Base-by-base conservation (phyloP, 2,329 filamentous ascomycete genomes). In the Colletotrichum zoysiae region DNA sequence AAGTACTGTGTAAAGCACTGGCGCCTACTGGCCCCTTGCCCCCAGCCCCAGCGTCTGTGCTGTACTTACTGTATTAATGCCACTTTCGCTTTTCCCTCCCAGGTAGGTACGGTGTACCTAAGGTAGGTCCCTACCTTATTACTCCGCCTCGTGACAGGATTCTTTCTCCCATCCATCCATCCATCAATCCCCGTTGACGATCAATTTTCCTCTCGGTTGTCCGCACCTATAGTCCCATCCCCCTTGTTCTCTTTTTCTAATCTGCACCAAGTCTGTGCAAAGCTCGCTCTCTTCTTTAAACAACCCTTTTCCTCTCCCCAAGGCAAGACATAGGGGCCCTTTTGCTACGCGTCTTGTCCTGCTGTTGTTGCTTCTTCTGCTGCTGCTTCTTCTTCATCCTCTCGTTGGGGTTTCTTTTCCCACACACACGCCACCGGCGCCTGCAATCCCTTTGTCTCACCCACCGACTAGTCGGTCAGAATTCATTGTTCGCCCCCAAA, bases 71-170 rank as follows among this genome's bases (percentile, higher is more conserved):
- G 59, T 60, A 70, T 70, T 48, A 48, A 48, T 23, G 46, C 4
- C 20, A 46, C 44, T 46, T 66, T 65, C 55, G 56, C 69, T 60
- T 71, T 62, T 20, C 8, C 42, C 18, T 42, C 42, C 18, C 18
- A 18, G 30, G 30, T 30, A 30, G 30, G 30, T 30, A 30, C 30
- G 30, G 30, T 30, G 30, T 30, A 30, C 26, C 26, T 26, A 3
- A 26, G 26, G 26, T 26, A 26, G 26, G 26, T 26, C 26, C 26
- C 26, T 26, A 26, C 26, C 26, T 26, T 44, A 9, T 5, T 42
- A 44, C 67, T 73, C 50, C 61, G 61, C 70, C 70, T 48, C 67
- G 56, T 73, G 70, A 73, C 70, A 73, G 67, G 66, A 61, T 62
- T 61, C 61, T 61, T 60, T 30, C 2, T 30, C 30, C 30, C 30